phyloP scores from a whole-genome alignment of 1,139 yeast genomes.

The Wickerhamomyces sp. region DNA sequence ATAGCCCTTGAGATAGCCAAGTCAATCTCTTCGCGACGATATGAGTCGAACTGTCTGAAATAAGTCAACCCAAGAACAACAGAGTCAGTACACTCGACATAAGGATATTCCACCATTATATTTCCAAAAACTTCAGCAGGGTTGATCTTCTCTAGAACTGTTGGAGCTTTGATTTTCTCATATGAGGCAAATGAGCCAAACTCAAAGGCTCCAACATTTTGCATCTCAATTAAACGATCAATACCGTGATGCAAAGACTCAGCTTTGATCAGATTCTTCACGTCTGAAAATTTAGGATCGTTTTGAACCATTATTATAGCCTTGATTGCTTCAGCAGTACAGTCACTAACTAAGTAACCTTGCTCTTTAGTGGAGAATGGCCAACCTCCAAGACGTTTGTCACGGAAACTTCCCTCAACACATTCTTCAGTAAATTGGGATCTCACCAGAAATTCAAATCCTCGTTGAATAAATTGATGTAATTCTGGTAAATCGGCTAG shows the following conservation, averaged over 20 bases:
- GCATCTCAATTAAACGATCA: conserved; percentile 64
- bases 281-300: conserved; percentile 45
- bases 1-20: conserved; percentile 70
- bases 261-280: conserved; percentile 47
- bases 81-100: conserved; percentile 97
- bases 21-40: conserved; percentile 60
- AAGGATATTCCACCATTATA: conserved; percentile 97
- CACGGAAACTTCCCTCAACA: conserved; percentile 75
- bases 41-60: conserved; percentile 61
- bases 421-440: conserved; percentile 86
- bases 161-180: conserved; percentile 79
- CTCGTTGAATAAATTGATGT: conserved; percentile 53
- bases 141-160: conserved; percentile 69
- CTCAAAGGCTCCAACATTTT: conserved; percentile 75
- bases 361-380: conserved; percentile 94
- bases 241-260: conserved; percentile 61
- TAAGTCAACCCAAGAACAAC: conserved; percentile 83
- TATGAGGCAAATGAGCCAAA: conserved; percentile 93
- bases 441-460: conserved; percentile 67
- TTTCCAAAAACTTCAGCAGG: conserved; percentile 98
- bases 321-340: conserved; percentile 94
- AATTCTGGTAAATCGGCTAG: conserved; percentile 67
- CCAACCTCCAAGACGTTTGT: conserved; percentile 88
- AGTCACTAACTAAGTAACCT: conserved; percentile 95
- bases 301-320: conserved; percentile 90